A percentile compares a stretch with the other conserved stretches of the same genome.
Conservation (phyloP, 805 yeast species). For the Candida argentea region DNA sequence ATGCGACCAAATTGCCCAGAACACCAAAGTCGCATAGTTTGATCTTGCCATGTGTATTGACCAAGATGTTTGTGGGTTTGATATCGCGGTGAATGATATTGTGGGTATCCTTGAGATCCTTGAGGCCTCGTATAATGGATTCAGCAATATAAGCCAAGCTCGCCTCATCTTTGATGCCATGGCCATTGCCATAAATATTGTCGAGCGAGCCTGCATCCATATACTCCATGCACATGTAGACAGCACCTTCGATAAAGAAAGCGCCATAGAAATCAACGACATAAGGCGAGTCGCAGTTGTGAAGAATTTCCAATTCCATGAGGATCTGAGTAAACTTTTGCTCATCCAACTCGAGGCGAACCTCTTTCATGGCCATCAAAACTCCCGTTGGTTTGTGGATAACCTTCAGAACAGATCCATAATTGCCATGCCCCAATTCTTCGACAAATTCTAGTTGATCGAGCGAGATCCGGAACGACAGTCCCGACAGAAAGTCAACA, state of each 20-base stretch:
- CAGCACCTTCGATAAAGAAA: constrained; percentile 94
- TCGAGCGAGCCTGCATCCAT: constrained; percentile 97
- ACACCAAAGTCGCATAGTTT: constrained; percentile 96
- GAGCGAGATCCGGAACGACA: constrained; percentile 74
- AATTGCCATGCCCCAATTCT: constrained; percentile 92
- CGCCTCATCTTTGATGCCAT: constrained; percentile 59
- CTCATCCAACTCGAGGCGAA: constrained; percentile 85
- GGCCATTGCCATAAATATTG: constrained; percentile 59
- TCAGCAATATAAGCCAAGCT: constrained; percentile 73
- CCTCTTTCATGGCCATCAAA: constrained; percentile 96
- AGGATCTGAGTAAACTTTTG: constrained; percentile 87
- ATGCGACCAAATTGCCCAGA: constrained; percentile 88
- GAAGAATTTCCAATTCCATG: constrained; percentile 92
- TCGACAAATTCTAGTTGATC: constrained; percentile 77
- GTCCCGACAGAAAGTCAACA: constrained; percentile 81
- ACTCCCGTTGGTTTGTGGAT: constrained; percentile 88
- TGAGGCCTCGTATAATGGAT: constrained; percentile 71
- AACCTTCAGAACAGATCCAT: constrained; percentile 92
- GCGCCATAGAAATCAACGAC: constrained; percentile 98
- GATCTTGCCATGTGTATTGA: constrained; percentile 74
- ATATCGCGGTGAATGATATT: constrained; percentile 94
- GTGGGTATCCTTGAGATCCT: constrained; percentile 77
- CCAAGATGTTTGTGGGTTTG: constrained; percentile 88
- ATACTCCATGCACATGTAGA: constrained; percentile 94
- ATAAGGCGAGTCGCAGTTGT: constrained; percentile 80